phyloP scores from a whole-genome alignment of 2,329 filamentous ascomycete species.

The Colletotrichum agaves region DNA sequence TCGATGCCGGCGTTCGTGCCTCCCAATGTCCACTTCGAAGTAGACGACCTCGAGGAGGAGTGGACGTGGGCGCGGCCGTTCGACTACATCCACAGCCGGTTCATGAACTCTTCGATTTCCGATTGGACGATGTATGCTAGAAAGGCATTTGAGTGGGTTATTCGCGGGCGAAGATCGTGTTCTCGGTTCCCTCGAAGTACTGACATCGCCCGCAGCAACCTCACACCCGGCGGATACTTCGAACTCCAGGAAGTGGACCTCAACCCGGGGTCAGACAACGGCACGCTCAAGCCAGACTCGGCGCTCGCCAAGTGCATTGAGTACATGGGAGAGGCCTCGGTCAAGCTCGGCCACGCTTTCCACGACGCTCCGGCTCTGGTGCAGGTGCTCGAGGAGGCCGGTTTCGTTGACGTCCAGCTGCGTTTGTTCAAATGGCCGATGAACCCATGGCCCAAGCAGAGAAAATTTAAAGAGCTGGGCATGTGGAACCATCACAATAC shows the following conservation, averaged over 20 bases:
- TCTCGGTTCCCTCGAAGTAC: too few relatives aligned
- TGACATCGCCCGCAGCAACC: slow-evolving; percentile 12
- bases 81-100: slow-evolving; percentile 6
- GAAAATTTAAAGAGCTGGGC: slow-evolving; percentile 45
- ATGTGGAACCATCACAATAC: slow-evolving; percentile 41
- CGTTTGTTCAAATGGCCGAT: slow-evolving; percentile 44
- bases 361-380: background rate
- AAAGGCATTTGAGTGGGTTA: too few relatives aligned
- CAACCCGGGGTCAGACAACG: too few relatives aligned
- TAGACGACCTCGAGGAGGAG: slow-evolving; percentile 48
- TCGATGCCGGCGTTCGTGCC: slow-evolving; percentile 53
- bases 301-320: too few relatives aligned
- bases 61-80: slow-evolving; percentile 37
- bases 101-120: slow-evolving; percentile 40
- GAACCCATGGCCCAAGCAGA: slow-evolving; percentile 46
- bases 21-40: slow-evolving; percentile 50
- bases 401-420: slow-evolving; percentile 42
- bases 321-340: too few relatives aligned
- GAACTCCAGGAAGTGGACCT: slow-evolving; percentile 45
- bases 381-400: too few relatives aligned
- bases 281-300: too few relatives aligned
- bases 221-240: slow-evolving; percentile 47
- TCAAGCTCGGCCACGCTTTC: too few relatives aligned
- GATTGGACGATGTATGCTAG: slow-evolving; percentile 31
- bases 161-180: too few relatives aligned